phyloP scores from a whole-genome alignment of 257 asterid genomes.

The Apocynum venetum region DNA sequence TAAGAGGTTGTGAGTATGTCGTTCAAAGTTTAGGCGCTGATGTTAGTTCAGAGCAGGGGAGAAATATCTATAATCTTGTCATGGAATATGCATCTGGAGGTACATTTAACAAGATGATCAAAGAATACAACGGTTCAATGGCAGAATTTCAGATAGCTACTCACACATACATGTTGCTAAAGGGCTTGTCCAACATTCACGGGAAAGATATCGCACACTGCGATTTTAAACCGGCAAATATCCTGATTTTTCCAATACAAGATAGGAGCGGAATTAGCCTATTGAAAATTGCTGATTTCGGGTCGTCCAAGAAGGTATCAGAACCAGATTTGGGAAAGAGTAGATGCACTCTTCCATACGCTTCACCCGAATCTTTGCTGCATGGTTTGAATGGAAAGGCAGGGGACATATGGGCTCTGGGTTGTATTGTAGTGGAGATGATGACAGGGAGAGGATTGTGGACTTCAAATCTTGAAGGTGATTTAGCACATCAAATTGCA shows the following conservation, averaged over 20 bases:
- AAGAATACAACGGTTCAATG: neutral
- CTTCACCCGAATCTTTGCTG: slow-evolving; percentile 3
- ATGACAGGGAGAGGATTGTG: neutral
- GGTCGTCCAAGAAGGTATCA: slow-evolving; percentile 3
- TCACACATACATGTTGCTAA: neutral
- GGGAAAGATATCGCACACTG: slow-evolving; percentile 11
- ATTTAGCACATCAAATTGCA: neutral
- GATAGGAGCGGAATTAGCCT: neutral
- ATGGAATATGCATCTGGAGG: neutral
- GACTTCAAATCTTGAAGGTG: neutral
- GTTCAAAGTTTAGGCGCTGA: slow-evolving; percentile 10
- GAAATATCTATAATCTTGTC: neutral
- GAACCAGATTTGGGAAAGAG: neutral
- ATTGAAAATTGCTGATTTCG: slow-evolving; percentile 20
- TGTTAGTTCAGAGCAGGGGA: neutral
- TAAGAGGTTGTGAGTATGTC: neutral
- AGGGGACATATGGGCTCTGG: slow-evolving; percentile 15
- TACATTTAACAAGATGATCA: slow-evolving; percentile 3
- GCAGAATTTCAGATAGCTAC: slow-evolving; percentile 6
- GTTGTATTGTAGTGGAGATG: slow-evolving; percentile 17
- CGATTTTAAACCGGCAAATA: slow-evolving; percentile 19
- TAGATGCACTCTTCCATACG: neutral
- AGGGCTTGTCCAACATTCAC: neutral
- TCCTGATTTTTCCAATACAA: slow-evolving; percentile 1
- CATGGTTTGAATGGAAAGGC: neutral